phyloP scores from a whole-genome alignment of 2,329 filamentous ascomycete genomes.

The Cladosporium sp. region DNA sequence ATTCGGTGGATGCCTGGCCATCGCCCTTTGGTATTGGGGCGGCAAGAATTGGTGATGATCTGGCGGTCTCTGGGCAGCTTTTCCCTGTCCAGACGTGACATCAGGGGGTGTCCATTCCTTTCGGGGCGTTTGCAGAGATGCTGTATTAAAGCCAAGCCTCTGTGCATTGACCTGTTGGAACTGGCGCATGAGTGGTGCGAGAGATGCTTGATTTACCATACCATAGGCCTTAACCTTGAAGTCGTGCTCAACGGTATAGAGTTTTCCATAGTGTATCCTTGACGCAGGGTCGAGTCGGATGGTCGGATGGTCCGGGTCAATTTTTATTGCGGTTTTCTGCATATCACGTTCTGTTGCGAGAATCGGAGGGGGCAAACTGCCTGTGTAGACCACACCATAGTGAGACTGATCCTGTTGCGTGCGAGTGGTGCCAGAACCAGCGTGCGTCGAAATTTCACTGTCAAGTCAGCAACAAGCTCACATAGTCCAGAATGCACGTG shows the following conservation, averaged over 20 bases:
- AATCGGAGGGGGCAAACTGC: conserved; percentile 11
- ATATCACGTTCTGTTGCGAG: conserved; percentile 21
- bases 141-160: no score
- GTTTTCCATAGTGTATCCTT: conserved; percentile 23
- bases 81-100: no score
- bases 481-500: no score
- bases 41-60: no score
- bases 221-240: conserved; percentile 27
- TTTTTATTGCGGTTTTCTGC: conserved; percentile 23
- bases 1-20: no score
- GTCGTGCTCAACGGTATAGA: conserved; percentile 29
- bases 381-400: conserved; percentile 32
- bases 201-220: conserved; percentile 21
- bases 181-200: conserved; percentile 6
- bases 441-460: conserved; percentile 27
- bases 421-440: conserved; percentile 24
- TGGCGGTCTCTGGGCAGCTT: no score
- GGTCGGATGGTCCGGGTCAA: conserved; percentile 19
- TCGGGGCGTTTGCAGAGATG: no score
- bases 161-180: neutral
- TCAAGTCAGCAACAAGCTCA: no score
- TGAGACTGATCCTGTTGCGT: conserved; percentile 23
- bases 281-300: conserved; percentile 21
- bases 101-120: no score
- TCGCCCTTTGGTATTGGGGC: no score